Conservation (phyloP, 106 monocot species). For the Dioscorea zingiberensis region DNA sequence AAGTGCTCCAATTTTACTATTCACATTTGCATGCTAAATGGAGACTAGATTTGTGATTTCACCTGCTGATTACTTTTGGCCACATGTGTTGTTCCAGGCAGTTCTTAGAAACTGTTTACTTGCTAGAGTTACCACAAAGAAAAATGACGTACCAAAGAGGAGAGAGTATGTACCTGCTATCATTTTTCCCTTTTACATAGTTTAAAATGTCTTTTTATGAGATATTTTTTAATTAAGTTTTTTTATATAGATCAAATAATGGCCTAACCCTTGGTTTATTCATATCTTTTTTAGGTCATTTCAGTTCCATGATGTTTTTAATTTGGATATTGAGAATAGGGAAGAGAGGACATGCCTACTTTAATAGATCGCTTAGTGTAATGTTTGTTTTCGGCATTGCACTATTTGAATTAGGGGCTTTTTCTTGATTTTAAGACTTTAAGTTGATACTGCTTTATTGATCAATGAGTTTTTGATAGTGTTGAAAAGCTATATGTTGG, state of each 20-base stretch:
- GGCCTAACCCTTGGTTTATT: not conserved
- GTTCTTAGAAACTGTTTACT: conserved; percentile 97
- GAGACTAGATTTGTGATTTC: no score
- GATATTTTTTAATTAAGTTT: not conserved
- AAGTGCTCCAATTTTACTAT: no score
- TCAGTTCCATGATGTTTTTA: conserved; percentile 91
- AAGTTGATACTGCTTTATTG: no score
- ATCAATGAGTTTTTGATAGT: no score
- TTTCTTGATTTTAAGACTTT: no score
- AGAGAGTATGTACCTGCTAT: conserved; percentile 66
- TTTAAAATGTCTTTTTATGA: not conserved
- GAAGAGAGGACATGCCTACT: conserved; percentile 76
- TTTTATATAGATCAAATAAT: not conserved
- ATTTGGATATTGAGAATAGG: conserved; percentile 81
- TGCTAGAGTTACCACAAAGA: conserved; percentile 89
- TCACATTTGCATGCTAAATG: no score
- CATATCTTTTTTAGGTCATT: conserved; percentile 52
- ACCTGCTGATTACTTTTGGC: conserved; percentile 1
- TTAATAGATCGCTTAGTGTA: conserved; percentile 94
- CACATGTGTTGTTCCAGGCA: conserved; percentile 44
- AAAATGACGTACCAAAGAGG: conserved; percentile 98
- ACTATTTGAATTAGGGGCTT: no score
- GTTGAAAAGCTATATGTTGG: no score
- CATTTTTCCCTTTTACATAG: not conserved
- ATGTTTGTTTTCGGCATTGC: not conserved